phyloP scores from a whole-genome alignment of 768 basidiomycete species.

The Paxillus rubicundulus region DNA sequence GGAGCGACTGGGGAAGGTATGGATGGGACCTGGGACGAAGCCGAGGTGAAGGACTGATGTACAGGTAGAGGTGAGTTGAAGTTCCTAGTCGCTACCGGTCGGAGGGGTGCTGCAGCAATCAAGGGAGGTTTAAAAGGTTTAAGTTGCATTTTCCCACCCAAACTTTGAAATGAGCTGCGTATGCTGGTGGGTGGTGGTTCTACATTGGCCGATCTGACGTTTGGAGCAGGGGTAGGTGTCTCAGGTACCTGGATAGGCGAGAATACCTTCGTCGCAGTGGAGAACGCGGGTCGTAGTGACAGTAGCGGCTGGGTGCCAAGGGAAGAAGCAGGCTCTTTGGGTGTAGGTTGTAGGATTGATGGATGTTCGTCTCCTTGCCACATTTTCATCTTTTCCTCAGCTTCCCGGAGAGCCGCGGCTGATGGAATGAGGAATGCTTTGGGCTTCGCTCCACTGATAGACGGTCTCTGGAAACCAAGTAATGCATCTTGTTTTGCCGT shows the following conservation, averaged over 20 bases:
- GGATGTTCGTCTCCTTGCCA: slow-evolving; percentile 44
- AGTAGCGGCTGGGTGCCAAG: slow-evolving; percentile 5
- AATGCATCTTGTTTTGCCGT: slow-evolving; percentile 10
- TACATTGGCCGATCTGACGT: slow-evolving; percentile 25
- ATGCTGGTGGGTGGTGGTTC: slow-evolving; percentile 10
- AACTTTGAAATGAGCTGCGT: slow-evolving; percentile 10
- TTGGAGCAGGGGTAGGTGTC: slow-evolving; percentile 39
- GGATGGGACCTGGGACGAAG: slow-evolving; percentile 8
- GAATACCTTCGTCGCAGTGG: slow-evolving; percentile 36
- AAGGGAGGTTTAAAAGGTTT: slow-evolving; percentile 51
- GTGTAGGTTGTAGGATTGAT: slow-evolving; percentile 19
- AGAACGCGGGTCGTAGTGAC: slow-evolving; percentile 34
- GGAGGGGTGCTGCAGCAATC: slow-evolving; percentile 18
- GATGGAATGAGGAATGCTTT: slow-evolving; percentile 51
- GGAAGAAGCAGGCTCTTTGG: slow-evolving; percentile 10
- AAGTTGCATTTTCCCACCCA: slow-evolving; percentile 12
- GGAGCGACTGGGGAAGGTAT: slow-evolving; percentile 27
- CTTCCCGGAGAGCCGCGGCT: slow-evolving; percentile 50
- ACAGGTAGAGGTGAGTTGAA: slow-evolving; percentile 16
- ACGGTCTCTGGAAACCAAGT: slow-evolving; percentile 19
- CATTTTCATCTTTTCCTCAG: slow-evolving; percentile 47
- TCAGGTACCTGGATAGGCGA: slow-evolving; percentile 30
- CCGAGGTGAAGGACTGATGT: slow-evolving; percentile 1
- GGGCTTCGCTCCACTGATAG: background rate
- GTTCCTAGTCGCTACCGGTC: slow-evolving; percentile 31